A percentile compares a stretch with the other conserved stretches of the same genome.
Evolutionary conservation across 441 rosid species (phyloP).

Genomic region (Viola pubescens): DNA sequence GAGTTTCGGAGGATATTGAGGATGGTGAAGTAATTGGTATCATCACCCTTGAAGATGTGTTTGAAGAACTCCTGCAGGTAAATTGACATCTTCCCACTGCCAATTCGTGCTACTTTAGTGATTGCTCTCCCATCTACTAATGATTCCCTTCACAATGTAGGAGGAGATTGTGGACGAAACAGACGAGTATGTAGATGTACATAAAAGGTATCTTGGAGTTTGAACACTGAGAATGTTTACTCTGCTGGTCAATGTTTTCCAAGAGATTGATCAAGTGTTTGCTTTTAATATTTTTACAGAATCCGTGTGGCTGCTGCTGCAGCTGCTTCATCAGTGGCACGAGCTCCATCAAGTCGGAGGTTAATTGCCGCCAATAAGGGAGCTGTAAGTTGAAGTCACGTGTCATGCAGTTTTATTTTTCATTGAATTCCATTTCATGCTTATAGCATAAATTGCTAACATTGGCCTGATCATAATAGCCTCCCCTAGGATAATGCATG

Average conservation of each 20-base stretch:
- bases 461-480: neutral
- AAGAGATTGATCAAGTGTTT: constrained; percentile 3
- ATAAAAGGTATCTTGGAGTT: constrained; percentile 56
- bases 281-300: constrained; percentile 33
- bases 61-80: constrained; percentile 89
- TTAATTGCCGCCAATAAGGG: constrained; percentile 49
- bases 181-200: constrained; percentile 93
- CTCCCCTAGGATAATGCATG: constrained; percentile 1
- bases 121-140: neutral
- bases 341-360: constrained; percentile 83
- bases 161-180: constrained; percentile 99
- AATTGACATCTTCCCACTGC: neutral
- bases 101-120: neutral
- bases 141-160: constrained; percentile 29
- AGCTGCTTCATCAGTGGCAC: constrained; percentile 86
- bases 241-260: neutral
- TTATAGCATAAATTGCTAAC: neutral
- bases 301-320: constrained; percentile 99
- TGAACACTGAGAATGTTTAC: neutral
- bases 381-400: constrained; percentile 41
- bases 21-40: constrained; percentile 93
- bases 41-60: constrained; percentile 94
- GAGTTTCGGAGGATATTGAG: constrained; percentile 59
- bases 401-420: neutral
- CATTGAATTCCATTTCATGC: neutral